Evolutionary conservation across 2,329 filamentous ascomycete genomes (phyloP).

Genomic region (Cercospora nicotianae): DNA sequence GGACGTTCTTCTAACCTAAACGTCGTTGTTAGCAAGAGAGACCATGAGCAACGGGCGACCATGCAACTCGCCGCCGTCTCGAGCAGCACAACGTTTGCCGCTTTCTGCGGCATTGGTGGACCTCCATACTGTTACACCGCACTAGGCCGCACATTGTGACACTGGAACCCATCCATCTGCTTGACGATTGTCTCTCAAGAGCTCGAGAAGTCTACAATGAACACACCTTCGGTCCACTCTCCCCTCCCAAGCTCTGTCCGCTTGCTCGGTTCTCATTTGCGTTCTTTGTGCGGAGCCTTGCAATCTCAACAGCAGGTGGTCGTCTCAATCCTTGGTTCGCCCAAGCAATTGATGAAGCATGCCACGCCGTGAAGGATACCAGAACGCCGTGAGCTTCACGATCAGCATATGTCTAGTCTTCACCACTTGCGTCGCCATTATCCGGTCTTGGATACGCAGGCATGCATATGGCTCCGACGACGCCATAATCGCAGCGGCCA

Average conservation of each 20-base stretch:
- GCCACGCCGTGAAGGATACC: slow-evolving; percentile 31
- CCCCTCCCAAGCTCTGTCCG: neutral
- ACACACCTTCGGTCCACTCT: neutral
- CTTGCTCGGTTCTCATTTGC: neutral
- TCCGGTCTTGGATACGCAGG: slow-evolving; percentile 35
- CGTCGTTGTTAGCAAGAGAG: neutral
- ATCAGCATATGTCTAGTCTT: slow-evolving; percentile 38
- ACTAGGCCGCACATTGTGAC: neutral
- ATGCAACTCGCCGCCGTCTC: neutral
- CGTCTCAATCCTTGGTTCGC: neutral
- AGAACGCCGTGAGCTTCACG: slow-evolving; percentile 33
- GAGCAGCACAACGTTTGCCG: slow-evolving; percentile 3
- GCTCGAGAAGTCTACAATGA: slow-evolving; percentile 8
- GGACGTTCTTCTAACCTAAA: neutral
- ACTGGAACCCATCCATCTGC: neutral
- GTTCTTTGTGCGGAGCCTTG: neutral
- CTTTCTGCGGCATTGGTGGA: neutral
- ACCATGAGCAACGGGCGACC: neutral
- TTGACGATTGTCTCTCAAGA: neutral
- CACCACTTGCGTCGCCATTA: slow-evolving; percentile 33
- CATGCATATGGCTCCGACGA: slow-evolving; percentile 36
- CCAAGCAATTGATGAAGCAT: slow-evolving; percentile 18
- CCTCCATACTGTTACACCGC: neutral
- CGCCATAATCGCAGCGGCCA: slow-evolving; percentile 33
- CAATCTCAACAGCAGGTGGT: neutral